Conservation (phyloP, 2,329 filamentous ascomycete species). For the Epichloe typhina region DNA sequence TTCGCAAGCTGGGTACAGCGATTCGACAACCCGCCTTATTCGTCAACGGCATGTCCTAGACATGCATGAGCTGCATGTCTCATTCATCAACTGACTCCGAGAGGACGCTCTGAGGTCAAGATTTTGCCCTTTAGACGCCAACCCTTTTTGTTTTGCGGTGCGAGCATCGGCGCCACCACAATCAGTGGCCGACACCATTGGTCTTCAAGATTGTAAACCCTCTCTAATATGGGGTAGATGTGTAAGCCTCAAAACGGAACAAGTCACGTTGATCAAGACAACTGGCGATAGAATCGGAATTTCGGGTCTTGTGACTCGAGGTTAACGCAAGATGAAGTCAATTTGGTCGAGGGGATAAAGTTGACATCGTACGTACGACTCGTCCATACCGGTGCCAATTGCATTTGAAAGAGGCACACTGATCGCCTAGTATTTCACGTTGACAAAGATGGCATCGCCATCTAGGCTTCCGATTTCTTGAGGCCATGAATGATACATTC, state of each 20-base stretch:
- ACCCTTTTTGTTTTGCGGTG: slow-evolving; percentile 10
- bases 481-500: neutral
- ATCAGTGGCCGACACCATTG: neutral
- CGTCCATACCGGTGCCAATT: neutral
- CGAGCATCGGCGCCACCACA: slow-evolving; percentile 4
- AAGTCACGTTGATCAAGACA: neutral
- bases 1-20: neutral
- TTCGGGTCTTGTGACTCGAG: neutral
- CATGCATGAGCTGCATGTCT: slow-evolving; percentile 24
- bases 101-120: slow-evolving; percentile 19
- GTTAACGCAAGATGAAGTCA: neutral
- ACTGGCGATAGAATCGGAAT: neutral
- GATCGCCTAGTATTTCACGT: neutral
- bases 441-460: neutral
- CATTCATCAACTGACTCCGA: slow-evolving; percentile 19
- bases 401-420: neutral
- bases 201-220: neutral
- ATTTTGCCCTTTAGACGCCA: slow-evolving; percentile 10
- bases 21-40: slow-evolving; percentile 9
- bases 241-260: neutral
- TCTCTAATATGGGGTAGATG: neutral
- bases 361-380: neutral
- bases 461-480: too few species aligned
- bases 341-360: neutral
- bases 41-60: slow-evolving; percentile 20